These are phyloP conservation scores for Petunia axillaris DNA, from an alignment of 257 asterid species.

Conservation along the genomic window DNA sequence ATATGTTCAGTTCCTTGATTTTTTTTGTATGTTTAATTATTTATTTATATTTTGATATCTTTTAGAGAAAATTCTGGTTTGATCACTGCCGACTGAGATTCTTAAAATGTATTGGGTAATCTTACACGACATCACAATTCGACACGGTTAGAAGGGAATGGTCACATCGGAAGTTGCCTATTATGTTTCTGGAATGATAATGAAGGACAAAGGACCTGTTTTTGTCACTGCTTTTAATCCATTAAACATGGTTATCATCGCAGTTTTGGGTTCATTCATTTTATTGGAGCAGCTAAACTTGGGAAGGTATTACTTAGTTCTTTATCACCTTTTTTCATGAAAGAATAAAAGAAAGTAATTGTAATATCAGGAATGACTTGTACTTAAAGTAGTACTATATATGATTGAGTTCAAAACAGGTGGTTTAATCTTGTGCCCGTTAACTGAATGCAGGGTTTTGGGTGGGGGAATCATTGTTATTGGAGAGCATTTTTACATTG, in stretches of 20 bases:
- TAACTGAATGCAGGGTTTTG: constrained; percentile 39
- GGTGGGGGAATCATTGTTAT: constrained; percentile 51
- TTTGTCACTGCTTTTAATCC: background rate
- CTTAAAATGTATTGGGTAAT: too few relatives aligned
- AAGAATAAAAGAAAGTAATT: too few relatives aligned
- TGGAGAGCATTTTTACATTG: constrained; percentile 39
- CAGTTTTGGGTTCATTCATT: constrained; percentile 36
- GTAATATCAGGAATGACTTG: too few relatives aligned
- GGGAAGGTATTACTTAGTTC: constrained; percentile 38
- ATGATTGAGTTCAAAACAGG: background rate
- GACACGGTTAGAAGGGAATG: constrained; percentile 56
- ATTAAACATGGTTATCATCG: background rate
- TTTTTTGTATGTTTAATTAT: too few relatives aligned
- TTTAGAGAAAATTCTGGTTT: too few relatives aligned
- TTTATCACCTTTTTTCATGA: background rate
- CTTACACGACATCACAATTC: too few relatives aligned
- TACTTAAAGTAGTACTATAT: background rate
- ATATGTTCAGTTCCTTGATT: too few relatives aligned
- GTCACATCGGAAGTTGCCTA: constrained; percentile 45
- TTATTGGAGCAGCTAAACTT: constrained; percentile 48
- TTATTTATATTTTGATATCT: too few relatives aligned
- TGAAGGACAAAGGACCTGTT: constrained; percentile 38
- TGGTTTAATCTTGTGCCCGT: too few relatives aligned
- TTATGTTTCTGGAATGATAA: constrained; percentile 44
- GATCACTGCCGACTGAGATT: too few relatives aligned